Evolutionary conservation across 306 rosid genomes (phyloP).

Genomic region (Carpinus fangiana): DNA sequence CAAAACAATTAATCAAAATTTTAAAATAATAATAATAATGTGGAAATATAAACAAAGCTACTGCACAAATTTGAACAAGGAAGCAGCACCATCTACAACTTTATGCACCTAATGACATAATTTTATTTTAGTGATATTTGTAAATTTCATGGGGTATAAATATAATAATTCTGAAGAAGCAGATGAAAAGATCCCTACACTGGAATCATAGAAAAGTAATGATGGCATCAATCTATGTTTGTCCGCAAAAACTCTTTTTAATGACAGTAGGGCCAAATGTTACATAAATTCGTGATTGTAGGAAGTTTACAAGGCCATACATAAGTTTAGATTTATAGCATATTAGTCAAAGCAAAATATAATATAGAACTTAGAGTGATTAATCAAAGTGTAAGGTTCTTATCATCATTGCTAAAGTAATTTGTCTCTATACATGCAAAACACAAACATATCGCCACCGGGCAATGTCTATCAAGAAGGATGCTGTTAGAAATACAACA

Average conservation of each 20-base stretch:
- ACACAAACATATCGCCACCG: neutral
- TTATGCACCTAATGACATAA: neutral
- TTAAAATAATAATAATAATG: neutral
- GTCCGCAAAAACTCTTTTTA: neutral
- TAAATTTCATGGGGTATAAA: neutral
- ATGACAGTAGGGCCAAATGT: neutral
- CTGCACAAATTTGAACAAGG: conserved; percentile 17
- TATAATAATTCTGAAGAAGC: neutral
- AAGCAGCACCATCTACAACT: neutral
- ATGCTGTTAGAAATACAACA: neutral
- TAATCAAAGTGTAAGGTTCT: neutral
- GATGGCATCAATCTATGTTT: neutral
- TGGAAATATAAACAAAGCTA: conserved; percentile 11
- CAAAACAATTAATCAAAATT: conserved; percentile 16
- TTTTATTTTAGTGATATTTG: neutral
- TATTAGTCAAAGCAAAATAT: neutral
- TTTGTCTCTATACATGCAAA: neutral
- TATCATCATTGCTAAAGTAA: neutral
- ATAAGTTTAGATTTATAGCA: neutral
- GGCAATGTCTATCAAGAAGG: neutral
- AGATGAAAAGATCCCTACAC: neutral
- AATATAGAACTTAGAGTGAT: neutral
- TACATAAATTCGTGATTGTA: neutral
- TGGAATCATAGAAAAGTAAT: neutral
- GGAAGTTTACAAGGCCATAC: neutral